Evolutionary conservation across 2,329 filamentous ascomycete species (phyloP), one percentile per base, ranked within the genome.

Genomic region (Fusarium devonianum): DNA sequence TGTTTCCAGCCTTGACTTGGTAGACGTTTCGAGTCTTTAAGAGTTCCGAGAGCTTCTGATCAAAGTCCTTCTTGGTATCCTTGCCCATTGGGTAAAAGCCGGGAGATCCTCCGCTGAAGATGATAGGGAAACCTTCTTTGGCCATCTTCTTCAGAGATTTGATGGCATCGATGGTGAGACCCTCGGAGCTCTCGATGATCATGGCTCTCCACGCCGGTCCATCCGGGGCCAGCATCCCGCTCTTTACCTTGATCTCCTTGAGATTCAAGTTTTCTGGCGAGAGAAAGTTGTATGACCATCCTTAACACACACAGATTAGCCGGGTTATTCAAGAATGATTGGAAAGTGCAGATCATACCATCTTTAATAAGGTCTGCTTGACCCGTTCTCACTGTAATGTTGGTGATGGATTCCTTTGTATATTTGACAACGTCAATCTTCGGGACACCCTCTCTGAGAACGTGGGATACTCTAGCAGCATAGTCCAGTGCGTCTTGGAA

Each of bases 221-320:
- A 18, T 42, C 32, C 1, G 38, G 17, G 17, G 30, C 45, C 2
- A 49, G 32, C 12, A 26, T n/a, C 8, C 18, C 16, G 6, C 42
- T 19, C 10, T 26, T n/a, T 3, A 49, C 45, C 2, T 17, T 13
- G 3, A 32, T 32, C 8, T 19, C 17, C 4, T 11, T 9, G 4
- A 49, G 14, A 8, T 1, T 4, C 10, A 49, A 36, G 5, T 49
- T 48, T 2, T 41, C 30, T 2, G 44, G 33, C 2, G 44, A 35
- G 10, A 48, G 22, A 12, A 41, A 48, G 4, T 14, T 23, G 13
- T 36, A 48, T 26, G 44, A 35, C 44, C 44, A 48, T 19, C 43
- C 43, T 21, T n/a, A n/a, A n/a, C n/a, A n/a, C n/a, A n/a, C n/a
- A n/a, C n/a, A n/a, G n/a, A n/a, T n/a, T n/a, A n/a, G n/a, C n/a